These are phyloP conservation scores for Rhododendron kiyosumense DNA, from an alignment of 148 eudicot species.

Conservation along the genomic window DNA sequence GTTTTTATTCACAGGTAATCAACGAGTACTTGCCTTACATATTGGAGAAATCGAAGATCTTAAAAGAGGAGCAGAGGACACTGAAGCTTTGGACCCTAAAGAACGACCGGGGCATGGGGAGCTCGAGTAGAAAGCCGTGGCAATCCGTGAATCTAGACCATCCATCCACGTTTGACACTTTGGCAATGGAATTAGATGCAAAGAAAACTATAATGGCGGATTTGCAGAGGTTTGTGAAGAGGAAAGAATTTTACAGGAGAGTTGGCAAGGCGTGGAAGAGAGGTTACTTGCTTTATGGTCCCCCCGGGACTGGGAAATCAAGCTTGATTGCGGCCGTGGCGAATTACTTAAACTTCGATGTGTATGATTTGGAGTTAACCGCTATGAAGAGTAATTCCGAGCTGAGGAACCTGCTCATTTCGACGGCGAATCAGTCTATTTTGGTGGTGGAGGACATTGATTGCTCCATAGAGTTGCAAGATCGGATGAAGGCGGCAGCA, in stretches of 20 bases:
- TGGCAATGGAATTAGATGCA: slow-evolving; percentile 15
- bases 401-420: slow-evolving; percentile 20
- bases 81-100: slow-evolving; percentile 17
- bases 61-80: slow-evolving; percentile 12
- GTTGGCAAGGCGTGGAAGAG: slow-evolving; percentile 35
- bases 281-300: slow-evolving; percentile 22
- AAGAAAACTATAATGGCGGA: slow-evolving; percentile 15
- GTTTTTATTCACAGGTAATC: neutral
- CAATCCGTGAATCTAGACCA: slow-evolving; percentile 21
- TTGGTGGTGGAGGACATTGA: slow-evolving; percentile 30
- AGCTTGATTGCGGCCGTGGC: slow-evolving; percentile 28
- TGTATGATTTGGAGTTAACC: slow-evolving; percentile 25
- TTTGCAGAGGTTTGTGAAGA: slow-evolving; percentile 24
- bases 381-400: slow-evolving; percentile 13
- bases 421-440: slow-evolving; percentile 23
- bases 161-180: slow-evolving; percentile 21
- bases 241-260: slow-evolving; percentile 18
- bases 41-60: slow-evolving; percentile 1
- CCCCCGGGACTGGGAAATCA: slow-evolving; percentile 28
- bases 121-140: slow-evolving; percentile 17
- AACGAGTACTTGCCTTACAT: slow-evolving; percentile 15
- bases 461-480: slow-evolving; percentile 24
- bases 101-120: neutral
- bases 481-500: neutral
- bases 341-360: slow-evolving; percentile 22